phyloP scores from a whole-genome alignment of 2,329 filamentous ascomycete species.

The Pseudogymnoascus sp. region DNA sequence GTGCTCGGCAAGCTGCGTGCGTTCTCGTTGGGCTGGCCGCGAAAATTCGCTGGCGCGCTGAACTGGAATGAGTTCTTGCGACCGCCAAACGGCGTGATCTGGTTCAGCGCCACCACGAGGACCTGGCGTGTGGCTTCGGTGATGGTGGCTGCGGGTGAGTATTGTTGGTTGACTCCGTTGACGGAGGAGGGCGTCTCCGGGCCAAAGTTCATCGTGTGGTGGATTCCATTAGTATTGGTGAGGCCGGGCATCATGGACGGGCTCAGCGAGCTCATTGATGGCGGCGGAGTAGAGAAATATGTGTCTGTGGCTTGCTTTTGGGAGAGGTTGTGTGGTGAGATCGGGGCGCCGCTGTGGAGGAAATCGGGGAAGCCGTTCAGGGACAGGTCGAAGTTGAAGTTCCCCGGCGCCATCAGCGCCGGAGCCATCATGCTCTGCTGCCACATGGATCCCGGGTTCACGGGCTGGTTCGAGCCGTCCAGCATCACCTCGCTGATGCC shows the following conservation, averaged over 20 bases:
- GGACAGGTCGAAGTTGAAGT: slow-evolving; percentile 68
- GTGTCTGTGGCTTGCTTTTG: slow-evolving; percentile 65
- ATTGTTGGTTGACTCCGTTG: slow-evolving; percentile 51
- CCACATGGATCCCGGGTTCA: slow-evolving; percentile 55
- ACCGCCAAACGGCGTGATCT: slow-evolving; percentile 46
- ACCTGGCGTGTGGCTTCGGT: slow-evolving; percentile 56
- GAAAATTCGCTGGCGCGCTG: slow-evolving; percentile 45
- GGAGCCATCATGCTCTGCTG: slow-evolving; percentile 61
- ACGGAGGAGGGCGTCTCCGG: slow-evolving; percentile 68
- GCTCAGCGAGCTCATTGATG: slow-evolving; percentile 65
- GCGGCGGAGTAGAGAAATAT: slow-evolving; percentile 71
- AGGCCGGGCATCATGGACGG: slow-evolving; percentile 62
- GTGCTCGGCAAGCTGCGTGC: slow-evolving; percentile 65
- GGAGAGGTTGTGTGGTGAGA: slow-evolving; percentile 68
- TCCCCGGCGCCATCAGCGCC: slow-evolving; percentile 49
- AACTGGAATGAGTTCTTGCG: slow-evolving; percentile 58
- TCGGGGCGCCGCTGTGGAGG: slow-evolving; percentile 59
- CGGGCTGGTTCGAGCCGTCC: slow-evolving; percentile 64
- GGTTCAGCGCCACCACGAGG: slow-evolving; percentile 50
- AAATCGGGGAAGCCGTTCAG: slow-evolving; percentile 67
- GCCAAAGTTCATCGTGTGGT: slow-evolving; percentile 58
- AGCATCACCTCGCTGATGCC: slow-evolving; percentile 87
- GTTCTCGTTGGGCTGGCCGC: slow-evolving; percentile 40
- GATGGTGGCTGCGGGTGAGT: slow-evolving; percentile 54
- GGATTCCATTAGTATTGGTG: slow-evolving; percentile 47